Evolutionary conservation across 352 stramenopile genomes (phyloP), one percentile per base, ranked within the genome.

Genomic region (Pythium aquatile): DNA sequence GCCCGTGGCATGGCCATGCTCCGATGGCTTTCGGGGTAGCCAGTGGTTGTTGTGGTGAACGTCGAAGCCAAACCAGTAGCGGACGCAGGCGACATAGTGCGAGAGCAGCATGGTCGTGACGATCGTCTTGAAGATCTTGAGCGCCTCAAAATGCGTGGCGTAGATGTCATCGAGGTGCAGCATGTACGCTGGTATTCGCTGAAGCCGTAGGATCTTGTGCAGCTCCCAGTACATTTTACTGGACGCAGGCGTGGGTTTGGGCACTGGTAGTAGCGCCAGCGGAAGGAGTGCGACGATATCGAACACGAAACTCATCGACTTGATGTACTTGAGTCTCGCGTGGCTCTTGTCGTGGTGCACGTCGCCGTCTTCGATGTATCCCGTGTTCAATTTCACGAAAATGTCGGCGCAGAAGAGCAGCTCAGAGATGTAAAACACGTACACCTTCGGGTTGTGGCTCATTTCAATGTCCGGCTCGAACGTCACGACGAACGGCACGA

Each of bases 61-160:
- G 26, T 85, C 73, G 26, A 76, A 79, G 5, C 77, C 77, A 35
- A 87, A 89, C 37, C 59, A 77, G n/a, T 75, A 85, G 1, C 80
- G 77, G 4, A 83, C 66, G 26, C 78, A 87, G 1, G 78, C 78
- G 17, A 85, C 54, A 17, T 68, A 75, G 30, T 87, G 80, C 8
- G 80, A 75, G 2, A 89, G 46, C 28, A 85, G 32, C 0, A 82
- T 14, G 2, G 70, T 78, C 1, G 61, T 63, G 1, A 75, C 54
- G 9, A 87, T 48, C n/a, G 83, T 67, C 40, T 85, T 85, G 37
- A 76, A 65, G 14, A 87, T 65, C 60, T 86, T 85, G 10, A 89
- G 51, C 1, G 78, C n/a, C 29, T 71, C 73, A 44, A 89, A 89
- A 33, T 87, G 68, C 16, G 74, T 77, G 2, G 79, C 74, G 40